A percentile compares a stretch with the other conserved stretches of the same genome.
phyloP scores from a whole-genome alignment of 2,329 filamentous ascomycete species.

The Endoconidiophora laricicola region DNA sequence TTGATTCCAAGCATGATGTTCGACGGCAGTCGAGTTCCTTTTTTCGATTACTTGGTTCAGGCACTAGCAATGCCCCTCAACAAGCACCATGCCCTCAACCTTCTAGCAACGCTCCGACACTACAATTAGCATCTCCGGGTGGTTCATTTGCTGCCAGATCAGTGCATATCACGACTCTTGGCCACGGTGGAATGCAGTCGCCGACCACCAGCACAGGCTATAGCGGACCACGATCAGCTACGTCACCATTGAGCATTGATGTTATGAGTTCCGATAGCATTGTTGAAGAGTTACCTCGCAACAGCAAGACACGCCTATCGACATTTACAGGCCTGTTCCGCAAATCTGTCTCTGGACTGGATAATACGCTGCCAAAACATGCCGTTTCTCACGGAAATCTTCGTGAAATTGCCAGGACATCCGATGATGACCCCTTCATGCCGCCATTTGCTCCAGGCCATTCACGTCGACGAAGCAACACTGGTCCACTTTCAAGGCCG shows the following conservation, averaged over 20 bases:
- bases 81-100: too few species aligned
- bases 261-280: slow-evolving; percentile 10
- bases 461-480: neutral
- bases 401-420: slow-evolving; percentile 1
- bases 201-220: neutral
- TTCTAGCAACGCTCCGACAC: neutral
- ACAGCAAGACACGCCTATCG: slow-evolving; percentile 9
- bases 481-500: slow-evolving; percentile 3
- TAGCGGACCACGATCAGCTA: slow-evolving; percentile 3
- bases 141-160: neutral
- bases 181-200: neutral
- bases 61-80: too few species aligned
- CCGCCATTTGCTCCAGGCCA: neutral
- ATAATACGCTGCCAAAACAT: neutral
- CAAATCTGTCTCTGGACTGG: neutral
- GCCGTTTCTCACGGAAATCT: slow-evolving; percentile 2
- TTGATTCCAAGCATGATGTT: neutral
- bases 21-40: slow-evolving; percentile 4
- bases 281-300: neutral
- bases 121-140: neutral
- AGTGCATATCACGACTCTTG: neutral
- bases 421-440: neutral
- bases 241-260: slow-evolving; percentile 5
- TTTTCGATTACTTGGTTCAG: neutral
- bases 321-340: slow-evolving; percentile 4